A percentile compares a stretch with the other conserved stretches of the same genome.
These are phyloP conservation scores for Starmerella potacharoeniae DNA, from an alignment of 805 yeast genomes.

Conservation along the genomic window DNA sequence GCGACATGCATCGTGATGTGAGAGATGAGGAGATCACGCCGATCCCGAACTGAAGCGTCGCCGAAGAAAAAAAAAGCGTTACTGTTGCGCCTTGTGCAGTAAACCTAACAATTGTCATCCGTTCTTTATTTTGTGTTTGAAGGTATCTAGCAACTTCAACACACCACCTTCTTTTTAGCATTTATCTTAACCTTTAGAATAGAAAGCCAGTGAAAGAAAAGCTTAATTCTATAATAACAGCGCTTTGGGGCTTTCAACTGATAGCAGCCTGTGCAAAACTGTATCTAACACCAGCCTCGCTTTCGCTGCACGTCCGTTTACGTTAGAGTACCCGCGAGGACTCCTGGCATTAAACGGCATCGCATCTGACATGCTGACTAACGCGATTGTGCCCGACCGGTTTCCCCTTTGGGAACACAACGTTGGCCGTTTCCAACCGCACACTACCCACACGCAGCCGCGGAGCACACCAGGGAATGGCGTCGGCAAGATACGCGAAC, in stretches of 20 bases:
- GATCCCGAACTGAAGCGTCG: not conserved
- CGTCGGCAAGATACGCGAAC: not conserved
- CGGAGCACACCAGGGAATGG: not conserved
- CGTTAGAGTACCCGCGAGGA: too few species aligned
- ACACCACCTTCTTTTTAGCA: not conserved
- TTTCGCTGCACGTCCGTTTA: too few species aligned
- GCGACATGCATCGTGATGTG: not conserved
- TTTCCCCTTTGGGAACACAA: constrained; percentile 1
- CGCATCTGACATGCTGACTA: not conserved
- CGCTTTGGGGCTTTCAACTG: too few species aligned
- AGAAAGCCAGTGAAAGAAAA: not conserved
- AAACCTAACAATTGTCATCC: not conserved
- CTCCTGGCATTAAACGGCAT: not conserved
- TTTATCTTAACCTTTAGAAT: not conserved
- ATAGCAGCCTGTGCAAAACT: too few species aligned
- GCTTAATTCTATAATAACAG: not conserved
- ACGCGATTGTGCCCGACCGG: not conserved
- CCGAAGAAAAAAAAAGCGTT: not conserved
- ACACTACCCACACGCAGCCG: too few species aligned
- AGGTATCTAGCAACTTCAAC: not conserved
- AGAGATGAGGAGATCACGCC: constrained; percentile 12
- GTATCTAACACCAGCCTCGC: too few species aligned
- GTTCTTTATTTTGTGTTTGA: not conserved
- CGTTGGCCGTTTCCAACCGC: not conserved
- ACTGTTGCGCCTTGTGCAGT: not conserved